Percentiles rank a stretch among this genome's conserved stretches.
Conservation (phyloP, 176 grass and related monocot species). For the Avena insularis region DNA sequence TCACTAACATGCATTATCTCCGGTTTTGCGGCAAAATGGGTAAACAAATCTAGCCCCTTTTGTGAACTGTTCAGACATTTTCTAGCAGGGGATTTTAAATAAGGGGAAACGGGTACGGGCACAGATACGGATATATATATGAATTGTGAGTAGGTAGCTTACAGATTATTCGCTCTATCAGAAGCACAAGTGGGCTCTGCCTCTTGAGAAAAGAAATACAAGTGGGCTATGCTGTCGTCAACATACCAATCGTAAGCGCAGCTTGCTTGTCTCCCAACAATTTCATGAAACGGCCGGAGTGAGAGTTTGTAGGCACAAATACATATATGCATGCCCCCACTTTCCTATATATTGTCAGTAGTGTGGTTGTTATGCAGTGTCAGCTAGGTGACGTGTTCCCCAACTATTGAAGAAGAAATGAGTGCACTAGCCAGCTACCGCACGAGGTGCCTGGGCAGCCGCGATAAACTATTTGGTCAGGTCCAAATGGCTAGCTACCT, state of each 20-base stretch:
- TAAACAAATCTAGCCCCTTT: too few species aligned
- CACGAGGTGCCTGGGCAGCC: not conserved
- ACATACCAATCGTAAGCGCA: not conserved
- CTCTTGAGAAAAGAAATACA: too few species aligned
- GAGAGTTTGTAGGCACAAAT: not conserved
- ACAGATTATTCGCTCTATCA: too few species aligned
- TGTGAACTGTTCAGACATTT: too few species aligned
- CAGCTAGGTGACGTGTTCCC: not conserved
- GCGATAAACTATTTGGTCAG: not conserved
- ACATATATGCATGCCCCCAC: not conserved
- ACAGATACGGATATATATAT: too few species aligned
- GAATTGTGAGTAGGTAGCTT: too few species aligned
- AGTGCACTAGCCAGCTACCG: not conserved
- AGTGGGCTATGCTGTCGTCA: not conserved
- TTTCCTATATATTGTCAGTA: not conserved
- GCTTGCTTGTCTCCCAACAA: not conserved
- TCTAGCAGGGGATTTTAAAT: too few species aligned
- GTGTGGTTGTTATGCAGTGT: not conserved
- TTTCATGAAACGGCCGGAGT: not conserved
- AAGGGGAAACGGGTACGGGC: too few species aligned
- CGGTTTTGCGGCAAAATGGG: too few species aligned
- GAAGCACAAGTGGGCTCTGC: too few species aligned
- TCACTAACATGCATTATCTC: too few species aligned
- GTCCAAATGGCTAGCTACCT: not conserved
- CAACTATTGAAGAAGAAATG: not conserved